Conservation (phyloP, 768 basidiomycete genomes). For the Porpolomopsis calyptriformis region DNA sequence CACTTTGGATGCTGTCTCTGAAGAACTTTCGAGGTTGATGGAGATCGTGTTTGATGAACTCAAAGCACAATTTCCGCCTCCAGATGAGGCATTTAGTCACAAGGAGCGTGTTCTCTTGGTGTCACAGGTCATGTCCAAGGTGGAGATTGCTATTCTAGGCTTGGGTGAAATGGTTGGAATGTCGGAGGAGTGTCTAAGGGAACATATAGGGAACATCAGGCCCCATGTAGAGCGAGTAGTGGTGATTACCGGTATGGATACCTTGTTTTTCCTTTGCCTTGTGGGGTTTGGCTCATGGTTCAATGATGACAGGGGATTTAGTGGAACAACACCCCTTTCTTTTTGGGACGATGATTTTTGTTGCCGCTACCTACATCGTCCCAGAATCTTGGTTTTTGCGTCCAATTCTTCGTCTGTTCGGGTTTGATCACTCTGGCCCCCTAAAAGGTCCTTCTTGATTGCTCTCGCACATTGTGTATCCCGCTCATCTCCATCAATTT, state of each 20-base stretch:
- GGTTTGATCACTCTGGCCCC: constrained; percentile 26
- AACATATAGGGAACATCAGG: constrained; percentile 16
- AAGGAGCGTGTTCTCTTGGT: constrained; percentile 17
- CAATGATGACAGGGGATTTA: constrained; percentile 21
- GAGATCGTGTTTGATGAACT: constrained; percentile 14
- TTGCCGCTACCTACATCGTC: constrained; percentile 16
- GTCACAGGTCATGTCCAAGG: constrained; percentile 14
- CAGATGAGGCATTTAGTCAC: constrained; percentile 22
- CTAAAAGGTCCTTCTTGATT: constrained; percentile 21
- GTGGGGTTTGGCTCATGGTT: not conserved
- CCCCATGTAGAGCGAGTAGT: constrained; percentile 15
- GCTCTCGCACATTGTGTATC: not conserved
- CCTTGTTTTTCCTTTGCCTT: not conserved
- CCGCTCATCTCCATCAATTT: not conserved
- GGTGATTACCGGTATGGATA: constrained; percentile 19
- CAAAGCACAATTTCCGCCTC: constrained; percentile 22
- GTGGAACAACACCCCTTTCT: constrained; percentile 27
- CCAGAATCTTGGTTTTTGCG: constrained; percentile 23
- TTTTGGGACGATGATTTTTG: constrained; percentile 16
- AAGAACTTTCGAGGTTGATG: constrained; percentile 13
- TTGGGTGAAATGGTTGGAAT: constrained; percentile 16
- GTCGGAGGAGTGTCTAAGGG: constrained; percentile 15
- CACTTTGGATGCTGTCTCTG: constrained; percentile 10
- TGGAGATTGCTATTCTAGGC: constrained; percentile 17
- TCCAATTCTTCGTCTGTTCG: constrained; percentile 23